Percentiles rank a stretch among this genome's conserved stretches.
Conservation (phyloP, 2,329 filamentous ascomycete species). For the Ophiostoma sp. region DNA sequence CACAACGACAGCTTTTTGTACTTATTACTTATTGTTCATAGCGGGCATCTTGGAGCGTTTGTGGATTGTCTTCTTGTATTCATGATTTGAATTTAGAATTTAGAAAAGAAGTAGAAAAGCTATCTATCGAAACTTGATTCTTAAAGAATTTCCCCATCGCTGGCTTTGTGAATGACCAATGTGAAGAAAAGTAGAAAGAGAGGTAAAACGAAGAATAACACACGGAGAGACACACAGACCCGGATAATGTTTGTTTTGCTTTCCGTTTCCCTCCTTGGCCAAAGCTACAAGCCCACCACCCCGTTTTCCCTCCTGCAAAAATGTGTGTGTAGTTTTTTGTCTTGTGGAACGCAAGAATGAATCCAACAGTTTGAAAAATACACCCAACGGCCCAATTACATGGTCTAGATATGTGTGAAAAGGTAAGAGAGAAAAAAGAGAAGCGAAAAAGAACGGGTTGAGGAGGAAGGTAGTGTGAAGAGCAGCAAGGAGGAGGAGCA, state of each 20-base stretch:
- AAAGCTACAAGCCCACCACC: background rate
- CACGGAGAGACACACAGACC: background rate
- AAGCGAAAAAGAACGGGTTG: background rate
- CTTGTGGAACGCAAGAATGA: background rate
- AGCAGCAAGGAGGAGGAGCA: background rate
- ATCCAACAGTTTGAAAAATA: background rate
- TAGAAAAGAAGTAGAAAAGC: background rate
- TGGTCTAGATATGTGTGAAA: background rate
- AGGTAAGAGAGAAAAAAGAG: background rate
- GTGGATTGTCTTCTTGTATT: background rate
- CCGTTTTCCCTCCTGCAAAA: background rate
- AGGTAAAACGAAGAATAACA: background rate
- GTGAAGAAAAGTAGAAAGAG: background rate
- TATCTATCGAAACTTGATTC: background rate
- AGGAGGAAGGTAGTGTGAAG: background rate
- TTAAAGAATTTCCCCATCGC: background rate
- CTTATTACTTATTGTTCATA: background rate
- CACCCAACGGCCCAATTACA: conserved; percentile 13
- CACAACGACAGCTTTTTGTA: background rate
- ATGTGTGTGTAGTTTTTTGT: background rate
- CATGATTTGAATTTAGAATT: background rate
- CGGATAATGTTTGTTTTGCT: background rate
- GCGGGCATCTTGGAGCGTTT: background rate
- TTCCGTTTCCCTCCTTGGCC: background rate
- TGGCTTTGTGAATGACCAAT: background rate